Percentiles rank a stretch among this genome's conserved stretches.
phyloP scores from a whole-genome alignment of 2,329 filamentous ascomycete species.

The Orbilia blumenaviensis region DNA sequence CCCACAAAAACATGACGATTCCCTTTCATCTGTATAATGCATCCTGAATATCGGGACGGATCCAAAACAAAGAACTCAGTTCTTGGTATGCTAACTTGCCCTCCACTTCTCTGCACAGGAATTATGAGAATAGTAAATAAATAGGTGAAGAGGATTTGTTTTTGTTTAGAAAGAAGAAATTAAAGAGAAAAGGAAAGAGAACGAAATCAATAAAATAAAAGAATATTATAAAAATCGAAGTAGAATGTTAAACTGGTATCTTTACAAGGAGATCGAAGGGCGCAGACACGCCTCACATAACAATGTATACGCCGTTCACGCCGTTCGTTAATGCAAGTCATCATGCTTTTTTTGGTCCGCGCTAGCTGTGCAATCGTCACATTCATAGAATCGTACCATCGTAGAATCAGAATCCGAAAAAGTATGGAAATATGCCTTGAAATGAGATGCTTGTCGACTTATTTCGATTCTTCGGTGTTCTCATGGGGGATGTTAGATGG shows the following conservation, averaged over 20 bases:
- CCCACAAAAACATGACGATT: neutral
- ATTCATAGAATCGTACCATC: conserved; percentile 55
- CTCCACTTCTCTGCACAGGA: conserved; percentile 8
- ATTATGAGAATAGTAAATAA: neutral
- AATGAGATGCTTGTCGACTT: conserved; percentile 58
- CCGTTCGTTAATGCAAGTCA: conserved; percentile 52
- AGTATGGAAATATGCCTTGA: conserved; percentile 57
- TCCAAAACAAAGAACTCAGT: neutral
- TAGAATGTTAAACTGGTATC: conserved; percentile 45
- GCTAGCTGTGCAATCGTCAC: conserved; percentile 50
- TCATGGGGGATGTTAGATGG: conserved; percentile 60
- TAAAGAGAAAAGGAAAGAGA: conserved; percentile 13
- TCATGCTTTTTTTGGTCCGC: conserved; percentile 47
- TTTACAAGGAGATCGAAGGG: conserved; percentile 44
- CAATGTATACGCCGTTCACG: conserved; percentile 54
- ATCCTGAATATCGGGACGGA: neutral
- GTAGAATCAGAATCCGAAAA: conserved; percentile 56
- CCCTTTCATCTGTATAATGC: neutral
- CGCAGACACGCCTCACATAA: conserved; percentile 36
- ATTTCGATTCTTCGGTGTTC: conserved; percentile 65
- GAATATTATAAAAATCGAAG: conserved; percentile 2
- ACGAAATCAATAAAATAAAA: neutral
- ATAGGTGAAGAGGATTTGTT: conserved; percentile 1
- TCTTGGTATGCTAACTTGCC: neutral
- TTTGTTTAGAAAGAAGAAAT: no score